phyloP scores from a whole-genome alignment of 177 flowering plant species.

The Telopea speciosissima region DNA sequence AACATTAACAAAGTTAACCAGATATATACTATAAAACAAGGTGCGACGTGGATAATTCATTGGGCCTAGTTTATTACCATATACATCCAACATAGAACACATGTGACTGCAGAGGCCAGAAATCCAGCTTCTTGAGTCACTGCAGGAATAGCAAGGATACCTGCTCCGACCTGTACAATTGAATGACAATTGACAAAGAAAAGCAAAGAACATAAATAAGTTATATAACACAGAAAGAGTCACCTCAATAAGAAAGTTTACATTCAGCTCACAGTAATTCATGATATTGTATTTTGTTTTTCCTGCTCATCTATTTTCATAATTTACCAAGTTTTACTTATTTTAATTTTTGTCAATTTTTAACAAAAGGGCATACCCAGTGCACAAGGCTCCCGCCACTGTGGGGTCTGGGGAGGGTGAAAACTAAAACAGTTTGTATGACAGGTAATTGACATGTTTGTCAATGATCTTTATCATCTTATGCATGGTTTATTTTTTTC shows the following conservation, averaged over 20 bases:
- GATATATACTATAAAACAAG: not conserved
- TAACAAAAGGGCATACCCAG: too few species aligned
- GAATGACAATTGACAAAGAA: conserved; percentile 6
- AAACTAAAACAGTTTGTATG: too few species aligned
- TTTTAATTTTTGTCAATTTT: too few species aligned
- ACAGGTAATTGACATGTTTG: too few species aligned
- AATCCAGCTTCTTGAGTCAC: conserved; percentile 97
- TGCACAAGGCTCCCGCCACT: too few species aligned
- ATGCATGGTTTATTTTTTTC: too few species aligned
- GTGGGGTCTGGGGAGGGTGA: too few species aligned
- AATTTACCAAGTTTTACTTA: too few species aligned
- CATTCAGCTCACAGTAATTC: not conserved
- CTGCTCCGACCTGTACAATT: conserved; percentile 73
- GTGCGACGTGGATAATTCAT: not conserved
- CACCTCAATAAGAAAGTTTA: not conserved
- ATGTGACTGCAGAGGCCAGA: conserved; percentile 79
- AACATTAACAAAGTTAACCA: not conserved
- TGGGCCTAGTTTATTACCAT: conserved; percentile 47
- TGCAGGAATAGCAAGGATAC: conserved; percentile 94
- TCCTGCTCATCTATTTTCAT: too few species aligned
- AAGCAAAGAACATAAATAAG: not conserved
- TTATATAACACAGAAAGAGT: not conserved
- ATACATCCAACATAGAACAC: conserved; percentile 73
- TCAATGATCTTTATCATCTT: too few species aligned
- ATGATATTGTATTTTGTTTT: too few species aligned